These are phyloP conservation scores for Talaromyces albobiverticillius DNA, from an alignment of 2,329 filamentous ascomycete genomes.

Conservation along the genomic window DNA sequence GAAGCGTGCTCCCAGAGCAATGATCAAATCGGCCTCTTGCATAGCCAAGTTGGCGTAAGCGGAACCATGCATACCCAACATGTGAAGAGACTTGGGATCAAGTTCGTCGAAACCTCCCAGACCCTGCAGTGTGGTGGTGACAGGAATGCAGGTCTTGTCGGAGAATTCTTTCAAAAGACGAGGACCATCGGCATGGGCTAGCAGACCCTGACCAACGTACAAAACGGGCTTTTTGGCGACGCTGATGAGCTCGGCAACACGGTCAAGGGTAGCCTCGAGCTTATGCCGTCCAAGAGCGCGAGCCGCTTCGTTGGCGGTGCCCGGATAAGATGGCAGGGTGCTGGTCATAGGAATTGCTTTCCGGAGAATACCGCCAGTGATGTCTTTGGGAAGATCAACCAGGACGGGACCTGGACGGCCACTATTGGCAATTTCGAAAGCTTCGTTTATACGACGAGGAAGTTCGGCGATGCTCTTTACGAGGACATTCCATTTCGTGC, in stretches of 20 bases:
- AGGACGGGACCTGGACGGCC: conserved; percentile 92
- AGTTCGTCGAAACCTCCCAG: conserved; percentile 90
- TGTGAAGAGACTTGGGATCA: conserved; percentile 90
- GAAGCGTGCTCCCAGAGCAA: conserved; percentile 89
- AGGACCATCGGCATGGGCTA: conserved; percentile 75
- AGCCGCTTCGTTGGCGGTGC: conserved; percentile 78
- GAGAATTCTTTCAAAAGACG: conserved; percentile 78
- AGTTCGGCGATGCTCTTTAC: conserved; percentile 93
- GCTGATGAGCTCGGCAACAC: conserved; percentile 80
- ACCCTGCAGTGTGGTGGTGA: conserved; percentile 93
- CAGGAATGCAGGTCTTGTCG: conserved; percentile 86
- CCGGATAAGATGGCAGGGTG: conserved; percentile 73
- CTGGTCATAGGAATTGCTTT: conserved; percentile 78
- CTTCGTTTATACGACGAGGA: conserved; percentile 91
- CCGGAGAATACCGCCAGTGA: conserved; percentile 80
- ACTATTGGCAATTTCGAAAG: conserved; percentile 94
- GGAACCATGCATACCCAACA: conserved; percentile 98
- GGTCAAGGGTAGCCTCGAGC: conserved; percentile 68
- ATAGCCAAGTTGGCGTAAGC: conserved; percentile 98
- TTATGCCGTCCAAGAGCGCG: conserved; percentile 70
- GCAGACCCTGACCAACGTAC: conserved; percentile 88
- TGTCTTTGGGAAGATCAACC: conserved; percentile 94
- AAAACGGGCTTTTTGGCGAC: conserved; percentile 90
- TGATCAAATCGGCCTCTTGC: conserved; percentile 93
- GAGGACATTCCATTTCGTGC: conserved; percentile 99